Conservation (phyloP, 2,329 filamentous ascomycete species). For the Curvularia spicifera region DNA sequence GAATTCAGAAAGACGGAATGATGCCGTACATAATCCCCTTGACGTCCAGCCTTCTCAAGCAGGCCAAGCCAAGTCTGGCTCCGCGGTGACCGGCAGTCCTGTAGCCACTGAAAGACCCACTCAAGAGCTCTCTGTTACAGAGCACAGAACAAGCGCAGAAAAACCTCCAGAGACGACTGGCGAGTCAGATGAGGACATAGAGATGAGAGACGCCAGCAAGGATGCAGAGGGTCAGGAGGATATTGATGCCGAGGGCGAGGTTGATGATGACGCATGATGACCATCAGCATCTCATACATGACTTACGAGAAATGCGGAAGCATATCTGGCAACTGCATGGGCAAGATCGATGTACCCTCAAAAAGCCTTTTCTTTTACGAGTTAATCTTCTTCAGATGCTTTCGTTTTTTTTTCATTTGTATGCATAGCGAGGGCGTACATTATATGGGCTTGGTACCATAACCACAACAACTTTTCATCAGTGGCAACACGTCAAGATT, state of each 20-base stretch:
- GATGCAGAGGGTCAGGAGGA: conserved; percentile 21
- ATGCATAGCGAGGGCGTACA: conserved; percentile 26
- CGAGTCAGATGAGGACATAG: conserved; percentile 10
- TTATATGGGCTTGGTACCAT: conserved; percentile 1
- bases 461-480: neutral
- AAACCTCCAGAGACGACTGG: neutral
- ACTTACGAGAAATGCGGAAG: neutral
- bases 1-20: conserved; percentile 32
- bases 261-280: conserved; percentile 26
- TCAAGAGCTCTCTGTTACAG: neutral
- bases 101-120: neutral
- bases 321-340: neutral
- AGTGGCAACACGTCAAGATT: neutral
- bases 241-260: conserved; percentile 34
- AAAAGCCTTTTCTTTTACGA: conserved; percentile 1
- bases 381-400: neutral
- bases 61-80: neutral
- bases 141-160: neutral
- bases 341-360: neutral
- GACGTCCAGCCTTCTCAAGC: conserved; percentile 2
- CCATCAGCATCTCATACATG: neutral
- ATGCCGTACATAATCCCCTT: conserved; percentile 23
- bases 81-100: neutral
- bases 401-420: neutral
- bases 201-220: conserved; percentile 21